These are phyloP conservation scores for Thermochaetoides thermophila DNA, from an alignment of 495 filamentous ascomycete genomes.

Conservation along the genomic window DNA sequence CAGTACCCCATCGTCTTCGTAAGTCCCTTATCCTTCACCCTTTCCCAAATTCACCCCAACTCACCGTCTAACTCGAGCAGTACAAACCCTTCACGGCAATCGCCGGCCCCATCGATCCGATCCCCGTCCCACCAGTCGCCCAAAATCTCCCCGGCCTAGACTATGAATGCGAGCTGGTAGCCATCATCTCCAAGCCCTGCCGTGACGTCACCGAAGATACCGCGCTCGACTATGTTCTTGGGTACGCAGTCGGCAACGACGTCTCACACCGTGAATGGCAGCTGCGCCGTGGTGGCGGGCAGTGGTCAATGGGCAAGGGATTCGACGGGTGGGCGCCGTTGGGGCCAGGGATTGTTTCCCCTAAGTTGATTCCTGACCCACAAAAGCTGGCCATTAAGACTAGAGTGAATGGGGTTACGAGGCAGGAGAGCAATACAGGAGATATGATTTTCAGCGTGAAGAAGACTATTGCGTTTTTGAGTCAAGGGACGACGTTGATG, in stretches of 20 bases:
- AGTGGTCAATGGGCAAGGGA: slow-evolving; percentile 72
- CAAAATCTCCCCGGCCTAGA: slow-evolving; percentile 49
- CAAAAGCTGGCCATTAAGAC: slow-evolving; percentile 51
- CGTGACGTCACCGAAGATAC: slow-evolving; percentile 47
- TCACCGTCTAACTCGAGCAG: slow-evolving; percentile 11
- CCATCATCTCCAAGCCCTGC: slow-evolving; percentile 59
- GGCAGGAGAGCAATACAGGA: slow-evolving; percentile 59
- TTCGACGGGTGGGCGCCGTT: slow-evolving; percentile 86
- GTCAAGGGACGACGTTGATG: slow-evolving; percentile 59
- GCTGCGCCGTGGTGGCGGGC: slow-evolving; percentile 59
- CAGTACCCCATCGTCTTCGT: slow-evolving; percentile 65
- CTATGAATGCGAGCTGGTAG: slow-evolving; percentile 76
- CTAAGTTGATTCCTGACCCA: slow-evolving; percentile 51
- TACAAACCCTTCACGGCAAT: slow-evolving; percentile 70
- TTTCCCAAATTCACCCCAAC: not conserved
- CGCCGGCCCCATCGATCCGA: slow-evolving; percentile 51
- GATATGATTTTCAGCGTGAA: slow-evolving; percentile 76
- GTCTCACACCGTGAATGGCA: slow-evolving; percentile 79
- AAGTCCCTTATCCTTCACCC: slow-evolving; percentile 11
- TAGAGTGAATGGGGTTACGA: slow-evolving; percentile 53
- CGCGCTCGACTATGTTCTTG: slow-evolving; percentile 62
- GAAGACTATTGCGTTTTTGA: slow-evolving; percentile 59
- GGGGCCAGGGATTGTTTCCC: slow-evolving; percentile 65
- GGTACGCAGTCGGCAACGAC: slow-evolving; percentile 73
- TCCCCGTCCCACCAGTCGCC: slow-evolving; percentile 47